Evolutionary conservation across 257 asterid species (phyloP), one percentile per base, ranked within the genome.

Genomic region (Linderniella brevidens): DNA sequence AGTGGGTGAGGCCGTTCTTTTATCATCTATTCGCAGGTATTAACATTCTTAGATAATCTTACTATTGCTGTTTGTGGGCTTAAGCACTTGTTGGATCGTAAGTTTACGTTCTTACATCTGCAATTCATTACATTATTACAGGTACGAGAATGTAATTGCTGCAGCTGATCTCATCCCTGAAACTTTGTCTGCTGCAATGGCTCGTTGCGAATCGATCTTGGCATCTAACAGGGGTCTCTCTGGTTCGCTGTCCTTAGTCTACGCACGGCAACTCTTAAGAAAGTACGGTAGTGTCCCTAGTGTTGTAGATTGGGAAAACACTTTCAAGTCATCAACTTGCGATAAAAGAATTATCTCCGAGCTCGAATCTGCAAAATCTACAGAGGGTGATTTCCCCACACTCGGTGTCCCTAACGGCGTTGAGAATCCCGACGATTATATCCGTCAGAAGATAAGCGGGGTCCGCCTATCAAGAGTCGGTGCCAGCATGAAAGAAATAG

Each of bases 321-420:
- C 62, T 52, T 74, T 82, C 67, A 90, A 73, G 58, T 68, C 92
- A 25, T 25, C 32, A 59, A 66, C 83, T 44, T 73, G 76, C 56
- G 99, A 90, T 64, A 85, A 82, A 66, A 78, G 86, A 67, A 80
- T 77, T 51, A 59, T 58, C 58, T 73, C 96, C 55, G 96, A 90
- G 63, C 76, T 85, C 44, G 93, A 90, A 64, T 74, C 85, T 46
- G 80, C 76, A 57, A 81, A 77, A 67, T 69, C 77, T 58, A 54
- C 64, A 50, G 96, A 82, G 66, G 92, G 78, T 17, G 99, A 85
- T 54, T 67, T 86, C 19, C 73, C 74, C 6, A 25, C 32, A 48
- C 92, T 90, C 50, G 99, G 99, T 52, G 99, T 77, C 39, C 96
- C 94, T 44, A 78, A 75, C 2, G 99, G 99, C 54, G 93, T 90